Conservation (phyloP, 2,329 filamentous ascomycete species). For the Aspergillus sp. region DNA sequence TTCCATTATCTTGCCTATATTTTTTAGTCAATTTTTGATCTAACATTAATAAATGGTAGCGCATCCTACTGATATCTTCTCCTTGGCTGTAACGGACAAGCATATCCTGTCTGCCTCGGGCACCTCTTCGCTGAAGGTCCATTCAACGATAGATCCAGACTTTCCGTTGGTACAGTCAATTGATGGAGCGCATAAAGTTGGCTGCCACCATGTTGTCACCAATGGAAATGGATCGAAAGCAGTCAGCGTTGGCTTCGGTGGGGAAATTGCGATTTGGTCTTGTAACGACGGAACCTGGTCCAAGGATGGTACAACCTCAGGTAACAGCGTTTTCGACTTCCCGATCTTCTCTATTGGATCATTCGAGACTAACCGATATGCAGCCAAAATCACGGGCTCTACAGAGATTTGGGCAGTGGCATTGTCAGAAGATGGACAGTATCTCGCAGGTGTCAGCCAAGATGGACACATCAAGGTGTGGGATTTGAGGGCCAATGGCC, state of each 20-base stretch:
- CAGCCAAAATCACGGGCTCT: constrained; percentile 50
- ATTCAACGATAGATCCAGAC: constrained; percentile 66
- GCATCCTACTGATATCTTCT: constrained; percentile 80
- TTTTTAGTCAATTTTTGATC: constrained; percentile 15
- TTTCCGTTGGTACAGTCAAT: constrained; percentile 79
- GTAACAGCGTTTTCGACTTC: constrained; percentile 19
- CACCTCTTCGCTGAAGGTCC: constrained; percentile 73
- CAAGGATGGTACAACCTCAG: constrained; percentile 44
- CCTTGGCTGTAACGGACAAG: constrained; percentile 68
- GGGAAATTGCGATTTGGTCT: constrained; percentile 80
- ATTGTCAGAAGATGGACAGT: constrained; percentile 76
- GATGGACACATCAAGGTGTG: constrained; percentile 88
- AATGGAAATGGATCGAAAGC: constrained; percentile 65
- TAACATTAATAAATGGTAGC: constrained; percentile 45
- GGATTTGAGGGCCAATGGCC: constrained; percentile 56
- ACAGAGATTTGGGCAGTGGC: constrained; percentile 84
- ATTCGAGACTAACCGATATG: constrained; percentile 3
- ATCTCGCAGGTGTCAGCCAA: constrained; percentile 79
- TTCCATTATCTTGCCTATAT: neutral
- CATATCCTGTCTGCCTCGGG: constrained; percentile 80
- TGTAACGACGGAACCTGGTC: constrained; percentile 53
- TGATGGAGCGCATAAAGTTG: constrained; percentile 73
- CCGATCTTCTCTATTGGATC: neutral
- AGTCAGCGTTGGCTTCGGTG: constrained; percentile 82
- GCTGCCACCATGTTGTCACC: constrained; percentile 83